Evolutionary conservation across 2,329 filamentous ascomycete species (phyloP).

Genomic region (Colletotrichum sublineola): DNA sequence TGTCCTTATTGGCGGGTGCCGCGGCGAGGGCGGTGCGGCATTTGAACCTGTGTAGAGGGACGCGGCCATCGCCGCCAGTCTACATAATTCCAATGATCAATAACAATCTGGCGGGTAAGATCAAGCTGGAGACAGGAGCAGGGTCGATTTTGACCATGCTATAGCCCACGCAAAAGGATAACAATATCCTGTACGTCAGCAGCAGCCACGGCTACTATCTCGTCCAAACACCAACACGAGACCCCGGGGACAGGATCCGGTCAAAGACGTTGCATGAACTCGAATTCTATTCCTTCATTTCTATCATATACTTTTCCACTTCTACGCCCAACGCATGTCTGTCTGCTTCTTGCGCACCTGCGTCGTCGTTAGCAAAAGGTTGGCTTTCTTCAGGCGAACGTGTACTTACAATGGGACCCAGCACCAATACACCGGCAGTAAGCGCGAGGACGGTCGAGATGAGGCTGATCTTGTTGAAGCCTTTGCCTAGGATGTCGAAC

Average conservation of each 20-base stretch:
- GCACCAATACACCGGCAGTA: constrained; percentile 78
- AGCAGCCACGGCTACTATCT: constrained; percentile 2
- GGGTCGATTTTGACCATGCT: constrained; percentile 12
- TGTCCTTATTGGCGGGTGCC: not conserved
- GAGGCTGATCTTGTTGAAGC: constrained; percentile 92
- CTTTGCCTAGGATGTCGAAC: constrained; percentile 93
- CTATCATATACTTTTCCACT: constrained; percentile 21
- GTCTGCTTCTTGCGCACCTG: constrained; percentile 77
- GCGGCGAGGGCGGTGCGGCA: not conserved
- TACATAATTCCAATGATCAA: constrained; percentile 14
- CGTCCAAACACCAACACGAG: too few species aligned
- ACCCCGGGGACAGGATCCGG: not conserved
- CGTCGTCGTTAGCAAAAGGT: constrained; percentile 49
- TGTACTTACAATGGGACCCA: constrained; percentile 86
- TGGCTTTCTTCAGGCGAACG: constrained; percentile 3
- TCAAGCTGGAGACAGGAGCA: constrained; percentile 15
- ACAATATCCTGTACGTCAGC: constrained; percentile 8
- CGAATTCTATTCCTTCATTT: constrained; percentile 35
- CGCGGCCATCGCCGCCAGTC: constrained; percentile 19
- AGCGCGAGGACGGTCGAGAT: constrained; percentile 86
- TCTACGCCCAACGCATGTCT: constrained; percentile 69
- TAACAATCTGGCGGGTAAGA: constrained; percentile 1
- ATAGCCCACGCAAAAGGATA: not conserved
- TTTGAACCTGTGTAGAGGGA: constrained; percentile 13
- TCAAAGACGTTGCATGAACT: not conserved